These are phyloP conservation scores for Basipetospora chlamydospora DNA, from an alignment of 2,329 filamentous ascomycete genomes.

Conservation along the genomic window DNA sequence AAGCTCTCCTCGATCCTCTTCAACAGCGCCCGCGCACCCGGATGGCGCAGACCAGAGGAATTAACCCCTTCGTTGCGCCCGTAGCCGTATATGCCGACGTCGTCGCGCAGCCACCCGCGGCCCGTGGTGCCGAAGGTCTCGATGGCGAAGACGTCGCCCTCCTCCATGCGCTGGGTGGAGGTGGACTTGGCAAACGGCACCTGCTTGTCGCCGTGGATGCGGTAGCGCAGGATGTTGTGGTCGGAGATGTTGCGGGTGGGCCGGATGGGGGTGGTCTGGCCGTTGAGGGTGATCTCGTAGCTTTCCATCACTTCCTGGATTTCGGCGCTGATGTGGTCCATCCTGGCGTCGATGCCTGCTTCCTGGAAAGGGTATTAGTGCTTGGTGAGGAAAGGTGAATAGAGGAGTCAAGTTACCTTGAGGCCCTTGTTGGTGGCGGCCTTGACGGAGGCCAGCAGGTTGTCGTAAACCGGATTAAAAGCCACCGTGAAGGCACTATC, in stretches of 20 bases:
- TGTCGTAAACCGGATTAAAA: slow-evolving; percentile 61
- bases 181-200: slow-evolving; percentile 65
- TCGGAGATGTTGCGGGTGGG: slow-evolving; percentile 59
- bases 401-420: no score
- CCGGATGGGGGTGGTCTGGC: slow-evolving; percentile 53
- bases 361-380: no score
- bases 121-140: slow-evolving; percentile 71
- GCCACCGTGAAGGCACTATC: slow-evolving; percentile 69
- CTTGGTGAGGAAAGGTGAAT: no score
- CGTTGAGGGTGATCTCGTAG: slow-evolving; percentile 58
- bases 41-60: slow-evolving; percentile 62
- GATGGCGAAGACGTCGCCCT: slow-evolving; percentile 69
- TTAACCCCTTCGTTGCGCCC: slow-evolving; percentile 40
- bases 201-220: slow-evolving; percentile 66
- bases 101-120: slow-evolving; percentile 62
- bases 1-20: slow-evolving; percentile 84
- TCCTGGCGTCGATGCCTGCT: slow-evolving; percentile 65
- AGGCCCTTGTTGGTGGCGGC: slow-evolving; percentile 76
- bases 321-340: slow-evolving; percentile 55
- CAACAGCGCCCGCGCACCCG: no score
- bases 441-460: slow-evolving; percentile 56
- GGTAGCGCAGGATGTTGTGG: slow-evolving; percentile 62
- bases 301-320: slow-evolving; percentile 69
- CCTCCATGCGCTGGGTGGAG: slow-evolving; percentile 73
- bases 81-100: slow-evolving; percentile 70